Conservation (phyloP, 2,329 filamentous ascomycete species). For the Cladophialophora carrionii region DNA sequence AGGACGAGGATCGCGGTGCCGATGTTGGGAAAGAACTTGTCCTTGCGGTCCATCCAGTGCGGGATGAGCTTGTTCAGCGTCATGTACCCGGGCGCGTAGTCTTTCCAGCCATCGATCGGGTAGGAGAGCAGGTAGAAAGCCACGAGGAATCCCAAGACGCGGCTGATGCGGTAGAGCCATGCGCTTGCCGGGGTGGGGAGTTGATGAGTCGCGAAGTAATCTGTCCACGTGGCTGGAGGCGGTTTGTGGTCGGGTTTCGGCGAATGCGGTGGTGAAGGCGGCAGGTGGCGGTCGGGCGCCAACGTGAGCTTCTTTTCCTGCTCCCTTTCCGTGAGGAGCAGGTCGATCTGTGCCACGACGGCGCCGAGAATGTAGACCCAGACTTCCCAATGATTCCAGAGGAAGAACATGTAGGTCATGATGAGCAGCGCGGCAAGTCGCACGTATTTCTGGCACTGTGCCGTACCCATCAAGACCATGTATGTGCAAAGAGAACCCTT, state of each 20-base stretch:
- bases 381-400: constrained; percentile 52
- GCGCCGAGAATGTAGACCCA: constrained; percentile 50
- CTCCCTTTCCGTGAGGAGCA: constrained; percentile 42
- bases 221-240: constrained; percentile 10
- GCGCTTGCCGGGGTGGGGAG: background rate
- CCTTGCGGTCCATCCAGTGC: constrained; percentile 38
- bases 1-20: constrained; percentile 50
- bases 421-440: constrained; percentile 44
- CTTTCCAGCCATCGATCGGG: constrained; percentile 44
- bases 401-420: constrained; percentile 47
- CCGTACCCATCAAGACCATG: constrained; percentile 47
- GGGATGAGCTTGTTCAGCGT: constrained; percentile 49
- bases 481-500: constrained; percentile 52
- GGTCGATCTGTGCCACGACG: constrained; percentile 50
- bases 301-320: constrained; percentile 40
- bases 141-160: constrained; percentile 44
- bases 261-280: constrained; percentile 32
- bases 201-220: background rate
- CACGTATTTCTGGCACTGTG: constrained; percentile 43
- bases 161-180: constrained; percentile 2
- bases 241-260: constrained; percentile 31
- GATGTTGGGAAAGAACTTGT: constrained; percentile 49
- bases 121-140: constrained; percentile 51
- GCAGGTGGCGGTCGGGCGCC: constrained; percentile 19
- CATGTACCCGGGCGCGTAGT: constrained; percentile 50